Base-by-base conservation (phyloP, 495 filamentous ascomycete species). In the Parachaetomium inaequale region DNA sequence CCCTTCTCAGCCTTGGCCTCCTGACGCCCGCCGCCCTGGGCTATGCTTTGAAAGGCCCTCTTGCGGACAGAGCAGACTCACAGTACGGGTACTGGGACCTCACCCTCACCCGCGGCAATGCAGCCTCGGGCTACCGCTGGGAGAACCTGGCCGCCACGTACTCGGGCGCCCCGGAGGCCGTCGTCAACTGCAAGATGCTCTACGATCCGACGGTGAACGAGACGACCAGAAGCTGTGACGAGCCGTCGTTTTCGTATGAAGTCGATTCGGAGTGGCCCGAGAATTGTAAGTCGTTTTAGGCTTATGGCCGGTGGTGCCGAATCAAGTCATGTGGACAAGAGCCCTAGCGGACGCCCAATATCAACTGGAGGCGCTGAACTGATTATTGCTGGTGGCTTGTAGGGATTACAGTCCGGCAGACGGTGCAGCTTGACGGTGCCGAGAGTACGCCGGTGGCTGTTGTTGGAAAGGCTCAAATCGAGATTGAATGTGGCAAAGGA, bases 51-150 rank as follows among this genome's bases (percentile, higher is more conserved):
- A n/a, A 51, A 12, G 47, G 26, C 26, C 14, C 17, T 7, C 15
- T 19, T 26, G 0, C 14, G 14, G 14, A 6, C 26, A 11, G 1
- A 1, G 6, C 47, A 31, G 26, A 31, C 7, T 3, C 15, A 23
- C n/a, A 31, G 15, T 34, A 34, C 32, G 52, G 52, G 6, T 17
- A 40, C 52, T 55, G 52, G 32, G 34, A 40, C 34, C 7, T 55
- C 7, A 23, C 52, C 12, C 17, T 26, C 14, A 26, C 52, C 21
- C 19, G 32, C 52, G 34, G 21, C 34, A 55, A 26, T 21, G 32
- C 52, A 10, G 34, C 21, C 32, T 55, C 15, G 21, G 52, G 52
- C 0, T 40, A 55, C 52, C 52, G 52, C 19, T 55, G 52, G 52
- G 52, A 40, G 52, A 5, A 40, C 34, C 17, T 55, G 2, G 2